A percentile compares a stretch with the other conserved stretches of the same genome.
phyloP scores from a whole-genome alignment of 1,284 basidiomycete genomes.

The Gomphus sp. region DNA sequence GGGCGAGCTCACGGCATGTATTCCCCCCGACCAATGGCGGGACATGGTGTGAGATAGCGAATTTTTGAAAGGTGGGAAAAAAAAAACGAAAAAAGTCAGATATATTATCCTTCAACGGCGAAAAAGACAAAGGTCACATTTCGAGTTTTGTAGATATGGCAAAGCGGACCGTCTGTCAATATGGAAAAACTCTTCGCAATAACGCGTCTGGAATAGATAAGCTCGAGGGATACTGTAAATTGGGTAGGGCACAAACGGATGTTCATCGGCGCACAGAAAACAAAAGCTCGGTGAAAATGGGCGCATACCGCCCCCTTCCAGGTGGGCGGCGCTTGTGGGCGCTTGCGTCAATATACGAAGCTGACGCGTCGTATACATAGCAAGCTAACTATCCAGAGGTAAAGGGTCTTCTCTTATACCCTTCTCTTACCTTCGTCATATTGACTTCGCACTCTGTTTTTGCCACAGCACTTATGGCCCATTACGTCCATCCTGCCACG shows the following conservation, averaged over 20 bases:
- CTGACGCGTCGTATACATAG: conserved; percentile 8
- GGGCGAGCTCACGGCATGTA: neutral
- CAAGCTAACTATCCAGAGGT: neutral
- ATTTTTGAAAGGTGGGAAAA: neutral
- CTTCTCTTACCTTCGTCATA: too few relatives aligned
- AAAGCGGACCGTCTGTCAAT: neutral
- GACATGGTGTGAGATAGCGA: neutral
- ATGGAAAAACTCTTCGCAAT: neutral
- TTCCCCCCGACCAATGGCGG: neutral
- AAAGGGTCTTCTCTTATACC: neutral
- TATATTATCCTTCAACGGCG: too few relatives aligned
- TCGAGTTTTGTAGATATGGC: too few relatives aligned
- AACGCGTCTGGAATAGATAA: neutral
- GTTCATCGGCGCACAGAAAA: conserved; percentile 6
- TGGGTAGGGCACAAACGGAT: neutral
- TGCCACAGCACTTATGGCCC: neutral
- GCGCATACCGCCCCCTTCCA: neutral
- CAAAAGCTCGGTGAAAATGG: conserved; percentile 11
- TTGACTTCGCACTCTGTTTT: neutral
- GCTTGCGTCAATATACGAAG: neutral
- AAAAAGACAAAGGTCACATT: too few relatives aligned
- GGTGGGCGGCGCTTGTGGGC: neutral
- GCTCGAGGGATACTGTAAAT: neutral
- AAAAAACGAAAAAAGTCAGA: neutral
- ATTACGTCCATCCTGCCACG: neutral